Evolutionary conservation across 2,329 filamentous ascomycete species (phyloP), one percentile per base, ranked within the genome.

Genomic region (Xylaria sp.): DNA sequence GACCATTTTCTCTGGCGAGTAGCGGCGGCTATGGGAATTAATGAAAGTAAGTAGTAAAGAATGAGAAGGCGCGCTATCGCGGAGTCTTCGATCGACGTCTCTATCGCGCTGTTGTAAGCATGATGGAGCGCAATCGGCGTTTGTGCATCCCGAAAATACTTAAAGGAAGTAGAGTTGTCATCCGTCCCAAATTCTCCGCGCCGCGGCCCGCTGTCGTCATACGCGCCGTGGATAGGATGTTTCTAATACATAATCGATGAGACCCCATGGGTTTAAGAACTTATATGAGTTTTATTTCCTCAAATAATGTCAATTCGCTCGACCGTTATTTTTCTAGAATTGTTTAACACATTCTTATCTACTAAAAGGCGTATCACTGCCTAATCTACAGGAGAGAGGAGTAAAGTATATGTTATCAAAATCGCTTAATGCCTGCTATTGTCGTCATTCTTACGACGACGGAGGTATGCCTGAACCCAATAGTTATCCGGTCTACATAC

Each of bases 1-100:
- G 27, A 77, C 69, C 79, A 82, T 81, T 34, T 34, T 69, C 58
- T 57, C 56, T n/a, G 14, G 21, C 53, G 51, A 48, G 6, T 7
- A 8, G 8, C 51, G 42, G 4, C 12, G 47, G 61, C 12, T 19
- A 51, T 19, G 14, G 8, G 7, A 32, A 7, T 27, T 19, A 6
- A 21, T 36, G 19, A 4, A 2, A 27, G 24, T 27, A 4, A 27
- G 30, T 5, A 12, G 14, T 39, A 8, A 32, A 21, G 17, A 45
- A 58, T 12, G 51, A 47, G n/a, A 32, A 53, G 14, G 55, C 21
- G n/a, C 24, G 36, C 34, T 64, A 24, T 60, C 55, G 61, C 21
- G 27, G 17, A 64, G 30, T 50, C 14, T 56, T 32, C 36, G 19
- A 27, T 9, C 45, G 39, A 27, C n/a, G 34, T 11, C 34, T 36